A percentile compares a stretch with the other conserved stretches of the same genome.
These are phyloP conservation scores for Fennellomyces sp. DNA, from an alignment of 371 early-diverging fungal species.

Conservation along the genomic window DNA sequence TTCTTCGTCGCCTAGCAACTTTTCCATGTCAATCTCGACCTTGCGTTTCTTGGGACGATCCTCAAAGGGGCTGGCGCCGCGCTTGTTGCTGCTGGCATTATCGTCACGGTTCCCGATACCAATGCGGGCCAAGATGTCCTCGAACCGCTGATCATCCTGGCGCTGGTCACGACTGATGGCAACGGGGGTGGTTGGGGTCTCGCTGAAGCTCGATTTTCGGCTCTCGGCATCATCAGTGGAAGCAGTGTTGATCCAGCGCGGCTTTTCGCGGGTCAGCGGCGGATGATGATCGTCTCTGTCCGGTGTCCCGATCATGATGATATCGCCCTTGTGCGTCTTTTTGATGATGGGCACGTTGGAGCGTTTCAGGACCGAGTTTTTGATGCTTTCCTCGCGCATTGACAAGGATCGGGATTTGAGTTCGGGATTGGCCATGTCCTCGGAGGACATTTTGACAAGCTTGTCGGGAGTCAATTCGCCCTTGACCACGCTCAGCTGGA, in stretches of 20 bases:
- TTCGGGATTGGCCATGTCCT: slow-evolving; percentile 80
- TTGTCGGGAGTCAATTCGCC: slow-evolving; percentile 60
- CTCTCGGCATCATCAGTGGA: slow-evolving; percentile 18
- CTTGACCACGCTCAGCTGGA: slow-evolving; percentile 69
- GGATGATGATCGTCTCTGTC: slow-evolving; percentile 2
- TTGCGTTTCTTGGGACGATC: slow-evolving; percentile 33
- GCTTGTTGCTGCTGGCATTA: slow-evolving; percentile 6
- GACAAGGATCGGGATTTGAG: slow-evolving; percentile 64
- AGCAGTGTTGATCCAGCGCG: background rate
- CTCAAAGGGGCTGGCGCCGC: slow-evolving; percentile 4
- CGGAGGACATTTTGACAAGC: slow-evolving; percentile 74
- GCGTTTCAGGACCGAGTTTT: slow-evolving; percentile 62
- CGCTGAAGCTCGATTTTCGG: slow-evolving; percentile 21
- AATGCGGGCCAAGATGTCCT: slow-evolving; percentile 41
- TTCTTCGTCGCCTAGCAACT: slow-evolving; percentile 18
- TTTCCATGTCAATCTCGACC: slow-evolving; percentile 31
- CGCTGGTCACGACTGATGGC: background rate
- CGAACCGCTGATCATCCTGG: slow-evolving; percentile 23
- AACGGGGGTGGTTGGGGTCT: slow-evolving; percentile 11
- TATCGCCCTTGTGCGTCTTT: slow-evolving; percentile 80
- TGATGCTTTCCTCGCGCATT: slow-evolving; percentile 62
- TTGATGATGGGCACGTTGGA: slow-evolving; percentile 61
- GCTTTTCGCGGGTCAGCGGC: slow-evolving; percentile 10
- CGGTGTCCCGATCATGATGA: slow-evolving; percentile 41
- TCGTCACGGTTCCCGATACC: slow-evolving; percentile 16